Percentiles rank a stretch among this genome's conserved stretches.
phyloP scores from a whole-genome alignment of 2,329 filamentous ascomycete species.

The Pseudogymnoascus pannorum region DNA sequence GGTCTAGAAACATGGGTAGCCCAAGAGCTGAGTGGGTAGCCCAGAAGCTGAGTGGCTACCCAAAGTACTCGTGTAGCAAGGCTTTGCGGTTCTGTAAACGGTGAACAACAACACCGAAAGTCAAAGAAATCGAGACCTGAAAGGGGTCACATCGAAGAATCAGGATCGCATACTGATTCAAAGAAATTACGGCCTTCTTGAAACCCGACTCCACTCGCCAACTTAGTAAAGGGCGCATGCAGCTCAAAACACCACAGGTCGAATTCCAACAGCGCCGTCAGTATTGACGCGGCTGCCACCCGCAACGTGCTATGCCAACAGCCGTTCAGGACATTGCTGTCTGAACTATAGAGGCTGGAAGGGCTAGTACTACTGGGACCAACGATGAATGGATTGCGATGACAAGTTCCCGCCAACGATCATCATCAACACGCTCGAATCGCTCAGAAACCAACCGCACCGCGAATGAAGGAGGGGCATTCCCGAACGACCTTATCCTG shows the following conservation, averaged over 20 bases:
- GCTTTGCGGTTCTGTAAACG: neutral
- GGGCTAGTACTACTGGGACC: neutral
- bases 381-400: slow-evolving; percentile 25
- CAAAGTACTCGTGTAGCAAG: slow-evolving; percentile 3
- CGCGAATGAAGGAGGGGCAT: slow-evolving; percentile 15
- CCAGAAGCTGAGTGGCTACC: neutral
- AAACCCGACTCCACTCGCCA: neutral
- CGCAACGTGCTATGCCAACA: slow-evolving; percentile 1
- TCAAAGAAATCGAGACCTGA: slow-evolving; percentile 6
- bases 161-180: slow-evolving; percentile 3
- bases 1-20: neutral
- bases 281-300: slow-evolving; percentile 6
- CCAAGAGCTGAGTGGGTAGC: neutral
- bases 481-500: slow-evolving; percentile 22
- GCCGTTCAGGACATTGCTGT: slow-evolving; percentile 1
- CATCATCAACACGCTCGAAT: slow-evolving; percentile 28
- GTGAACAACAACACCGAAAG: neutral
- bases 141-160: neutral
- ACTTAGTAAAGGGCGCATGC: neutral
- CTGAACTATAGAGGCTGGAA: neutral
- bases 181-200: neutral
- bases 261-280: neutral
- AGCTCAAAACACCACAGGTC: neutral
- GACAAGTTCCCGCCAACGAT: slow-evolving; percentile 27
- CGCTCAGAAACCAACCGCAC: slow-evolving; percentile 21